Evolutionary conservation across 2,329 filamentous ascomycete genomes (phyloP), one percentile per base, ranked within the genome.

Genomic region (Scedosporium aurantiacum): DNA sequence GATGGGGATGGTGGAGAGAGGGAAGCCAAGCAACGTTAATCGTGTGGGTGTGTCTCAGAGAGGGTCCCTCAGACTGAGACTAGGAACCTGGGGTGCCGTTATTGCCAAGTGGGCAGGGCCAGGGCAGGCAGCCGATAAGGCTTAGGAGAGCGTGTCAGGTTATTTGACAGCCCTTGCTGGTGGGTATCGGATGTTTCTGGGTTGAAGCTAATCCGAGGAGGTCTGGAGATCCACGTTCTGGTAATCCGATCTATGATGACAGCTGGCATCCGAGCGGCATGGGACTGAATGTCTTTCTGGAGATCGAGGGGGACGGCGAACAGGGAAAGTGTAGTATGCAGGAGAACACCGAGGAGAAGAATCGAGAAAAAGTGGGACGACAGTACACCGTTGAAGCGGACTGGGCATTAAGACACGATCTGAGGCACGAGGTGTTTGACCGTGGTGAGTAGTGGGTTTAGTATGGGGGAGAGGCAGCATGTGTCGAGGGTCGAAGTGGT

Each of bases 201-300:
- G 64, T 69, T 68, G 70, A 70, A 69, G 21, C 25, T 32, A 28
- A 25, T 60, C 8, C 27, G 43, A 55, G 23, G 23, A 18, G 40
- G 45, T 54, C 23, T 56, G 28, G 59, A 43, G 25, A 56, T 61
- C 50, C 47, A 61, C 37, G 28, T 61, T 61, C 50, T 61, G 52
- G 50, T 56, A 54, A 61, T 56, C 73, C 73, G 77, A 75, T 81
- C 78, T 80, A 79, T 78, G 67, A 74, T 75, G 71, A 77, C 74
- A 72, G 78, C 74, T 68, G 75, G 79, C 79, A 82, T 82, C 73
- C 76, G 78, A 75, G 74, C 78, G 75, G 71, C 74, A 77, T 77
- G 67, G 67, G 71, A 73, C 77, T 76, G 67, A 66, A 69, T 64
- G 60, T 67, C 65, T 66, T 64, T 68, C 65, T 18, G 60, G 62